Conservation (phyloP, 2,329 filamentous ascomycete genomes). For the Myriosclerotinia curreyana region DNA sequence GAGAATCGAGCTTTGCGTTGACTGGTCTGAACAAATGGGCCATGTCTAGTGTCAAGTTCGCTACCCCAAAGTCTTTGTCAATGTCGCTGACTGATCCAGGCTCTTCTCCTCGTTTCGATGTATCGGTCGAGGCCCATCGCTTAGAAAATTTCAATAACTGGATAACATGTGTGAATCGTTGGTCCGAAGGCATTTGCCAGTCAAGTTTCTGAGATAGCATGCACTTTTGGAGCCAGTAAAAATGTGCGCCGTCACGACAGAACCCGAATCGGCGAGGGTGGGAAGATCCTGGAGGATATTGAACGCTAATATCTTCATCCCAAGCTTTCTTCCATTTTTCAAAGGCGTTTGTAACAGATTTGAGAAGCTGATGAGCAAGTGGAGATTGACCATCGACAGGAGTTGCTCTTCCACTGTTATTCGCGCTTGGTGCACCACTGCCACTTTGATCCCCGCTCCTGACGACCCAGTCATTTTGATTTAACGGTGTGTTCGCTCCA, state of each 20-base stretch:
- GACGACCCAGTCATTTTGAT: slow-evolving; percentile 57
- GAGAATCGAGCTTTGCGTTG: slow-evolving; percentile 44
- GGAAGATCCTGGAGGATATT: slow-evolving; percentile 59
- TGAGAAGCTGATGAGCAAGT: slow-evolving; percentile 48
- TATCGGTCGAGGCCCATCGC: slow-evolving; percentile 60
- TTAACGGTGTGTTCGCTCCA: slow-evolving; percentile 54
- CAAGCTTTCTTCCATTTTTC: slow-evolving; percentile 71
- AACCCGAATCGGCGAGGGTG: slow-evolving; percentile 63
- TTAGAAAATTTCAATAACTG: slow-evolving; percentile 58
- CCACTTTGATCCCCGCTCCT: slow-evolving; percentile 43
- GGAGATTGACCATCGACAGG: slow-evolving; percentile 42
- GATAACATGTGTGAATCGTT: slow-evolving; percentile 59
- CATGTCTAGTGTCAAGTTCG: slow-evolving; percentile 67
- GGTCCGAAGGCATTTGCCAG: slow-evolving; percentile 55
- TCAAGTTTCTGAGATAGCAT: slow-evolving; percentile 60
- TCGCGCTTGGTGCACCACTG: slow-evolving; percentile 46
- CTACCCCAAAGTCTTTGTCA: slow-evolving; percentile 62
- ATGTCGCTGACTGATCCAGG: slow-evolving; percentile 67
- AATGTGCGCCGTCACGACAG: slow-evolving; percentile 68
- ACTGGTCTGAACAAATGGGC: slow-evolving; percentile 65
- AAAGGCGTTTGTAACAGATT: slow-evolving; percentile 53
- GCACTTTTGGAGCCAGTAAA: slow-evolving; percentile 68
- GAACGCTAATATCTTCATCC: slow-evolving; percentile 66
- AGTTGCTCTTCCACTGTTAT: slow-evolving; percentile 47
- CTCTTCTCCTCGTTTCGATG: slow-evolving; percentile 62